These are phyloP conservation scores for Leccinum subgranulosum DNA, from an alignment of 768 basidiomycete species.

Conservation along the genomic window DNA sequence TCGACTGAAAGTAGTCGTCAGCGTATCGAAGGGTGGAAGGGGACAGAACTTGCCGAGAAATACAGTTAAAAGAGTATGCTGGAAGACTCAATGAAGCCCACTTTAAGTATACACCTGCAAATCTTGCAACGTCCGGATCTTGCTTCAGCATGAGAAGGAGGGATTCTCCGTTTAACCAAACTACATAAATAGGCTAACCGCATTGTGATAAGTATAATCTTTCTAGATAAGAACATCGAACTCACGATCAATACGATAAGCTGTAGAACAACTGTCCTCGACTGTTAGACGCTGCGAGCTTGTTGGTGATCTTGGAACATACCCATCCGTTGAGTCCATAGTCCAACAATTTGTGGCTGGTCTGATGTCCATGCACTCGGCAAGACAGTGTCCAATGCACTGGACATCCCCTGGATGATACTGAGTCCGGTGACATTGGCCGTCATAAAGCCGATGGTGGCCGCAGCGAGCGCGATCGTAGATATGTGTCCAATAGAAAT, in stretches of 20 bases:
- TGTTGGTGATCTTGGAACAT: background rate
- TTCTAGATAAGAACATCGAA: background rate
- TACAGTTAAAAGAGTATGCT: slow-evolving; percentile 55
- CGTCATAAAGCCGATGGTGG: slow-evolving; percentile 72
- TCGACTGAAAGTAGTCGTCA: slow-evolving; percentile 40
- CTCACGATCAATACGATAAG: slow-evolving; percentile 51
- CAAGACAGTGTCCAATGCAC: slow-evolving; percentile 88
- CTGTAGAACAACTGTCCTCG: slow-evolving; percentile 15
- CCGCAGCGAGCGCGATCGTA: slow-evolving; percentile 84
- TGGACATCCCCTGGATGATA: slow-evolving; percentile 79
- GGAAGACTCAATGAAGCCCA: slow-evolving; percentile 79
- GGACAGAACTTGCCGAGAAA: slow-evolving; percentile 38
- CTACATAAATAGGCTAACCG: slow-evolving; percentile 47
- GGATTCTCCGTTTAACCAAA: slow-evolving; percentile 83
- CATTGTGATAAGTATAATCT: background rate
- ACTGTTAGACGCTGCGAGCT: background rate
- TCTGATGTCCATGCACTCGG: slow-evolving; percentile 93
- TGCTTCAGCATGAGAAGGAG: slow-evolving; percentile 71
- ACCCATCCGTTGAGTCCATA: slow-evolving; percentile 92
- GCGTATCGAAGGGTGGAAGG: slow-evolving; percentile 41
- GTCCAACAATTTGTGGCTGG: slow-evolving; percentile 79
- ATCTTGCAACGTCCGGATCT: slow-evolving; percentile 77
- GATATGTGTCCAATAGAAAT: slow-evolving; percentile 92
- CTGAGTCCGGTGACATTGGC: slow-evolving; percentile 55
- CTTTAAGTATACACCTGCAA: slow-evolving; percentile 72